Evolutionary conservation across 352 stramenopile species (phyloP), one percentile per base, ranked within the genome.

Genomic region (Globisporangium ultimum): DNA sequence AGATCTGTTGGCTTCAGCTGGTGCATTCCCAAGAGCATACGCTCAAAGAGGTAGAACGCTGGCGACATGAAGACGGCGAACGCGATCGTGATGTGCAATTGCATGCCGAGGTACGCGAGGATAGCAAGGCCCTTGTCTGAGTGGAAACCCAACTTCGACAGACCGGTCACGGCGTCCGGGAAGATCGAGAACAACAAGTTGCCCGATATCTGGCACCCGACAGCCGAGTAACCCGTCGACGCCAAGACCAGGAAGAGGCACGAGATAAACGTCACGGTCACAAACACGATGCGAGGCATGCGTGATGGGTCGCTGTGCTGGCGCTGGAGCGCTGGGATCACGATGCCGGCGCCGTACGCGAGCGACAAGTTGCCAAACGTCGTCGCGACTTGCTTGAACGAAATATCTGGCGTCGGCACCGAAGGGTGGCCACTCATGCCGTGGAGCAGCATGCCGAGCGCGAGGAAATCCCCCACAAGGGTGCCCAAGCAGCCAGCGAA

Each of bases 161-260:
- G 40, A 0, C 61, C 66, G 0, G 62, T 70, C 5, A 21, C 49
- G 7, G 52, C 38, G 52, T 58, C 14, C 32, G 53, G 53, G 53
- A 50, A 58, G 53, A 58, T 58, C 12, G 53, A 58, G 40, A 50
- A 58, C 17, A 58, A 21, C 53, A 58, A 24, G 24, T 58, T 85
- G 55, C 72, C 71, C 12, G 70, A 68, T 58, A 85, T 82, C 66
- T 83, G 75, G 63, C 75, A 83, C 34, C 75, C 75, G 0, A 82
- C 66, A 4, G 66, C 64, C 48, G 71, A 78, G 61, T 81, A 81
- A 12, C 71, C 74, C 3, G 69, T 72, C 22, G 49, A 34, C 0
- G 63, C 76, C n/a, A 86, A 60, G 21, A 68, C 58, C 32, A 81
- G 40, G 63, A 85, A 85, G 32, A 85, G 60, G 14, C 56, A 48